These are phyloP conservation scores for Puccinia triticina DNA, from an alignment of 1,284 basidiomycete genomes.

Conservation along the genomic window DNA sequence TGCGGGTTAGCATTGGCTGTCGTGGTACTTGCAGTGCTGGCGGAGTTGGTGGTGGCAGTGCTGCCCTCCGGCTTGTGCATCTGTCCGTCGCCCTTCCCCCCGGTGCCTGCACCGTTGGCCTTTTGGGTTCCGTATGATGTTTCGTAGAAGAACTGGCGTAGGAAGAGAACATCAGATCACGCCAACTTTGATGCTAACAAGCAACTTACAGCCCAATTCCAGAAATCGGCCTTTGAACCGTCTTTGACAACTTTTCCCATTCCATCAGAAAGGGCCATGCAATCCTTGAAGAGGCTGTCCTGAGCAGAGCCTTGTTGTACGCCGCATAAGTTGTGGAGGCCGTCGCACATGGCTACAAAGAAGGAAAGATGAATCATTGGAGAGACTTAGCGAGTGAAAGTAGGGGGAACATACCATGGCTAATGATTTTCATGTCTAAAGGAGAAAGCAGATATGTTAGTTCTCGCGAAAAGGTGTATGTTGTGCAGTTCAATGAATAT, in stretches of 20 bases:
- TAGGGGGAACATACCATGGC: background rate
- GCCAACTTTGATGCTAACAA: background rate
- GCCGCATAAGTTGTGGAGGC: slow-evolving; percentile 26
- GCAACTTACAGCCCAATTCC: slow-evolving; percentile 11
- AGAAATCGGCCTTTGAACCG: background rate
- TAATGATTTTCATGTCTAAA: slow-evolving; percentile 25
- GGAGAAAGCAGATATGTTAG: background rate
- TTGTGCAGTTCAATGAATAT: background rate
- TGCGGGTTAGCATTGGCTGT: too few species aligned
- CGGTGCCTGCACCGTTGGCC: slow-evolving; percentile 4
- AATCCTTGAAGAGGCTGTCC: background rate
- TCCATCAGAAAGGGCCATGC: background rate
- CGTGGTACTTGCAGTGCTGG: background rate
- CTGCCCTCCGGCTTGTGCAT: slow-evolving; percentile 51
- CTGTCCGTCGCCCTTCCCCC: slow-evolving; percentile 57
- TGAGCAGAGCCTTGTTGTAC: background rate
- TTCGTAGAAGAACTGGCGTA: background rate
- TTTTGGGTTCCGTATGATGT: background rate
- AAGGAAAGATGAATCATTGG: background rate
- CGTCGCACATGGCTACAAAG: slow-evolving; percentile 34
- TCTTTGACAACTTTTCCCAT: background rate
- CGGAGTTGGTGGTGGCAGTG: slow-evolving; percentile 54
- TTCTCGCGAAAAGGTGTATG: background rate
- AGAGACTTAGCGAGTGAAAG: background rate
- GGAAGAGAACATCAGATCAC: background rate